Evolutionary conservation across 1,284 basidiomycete species (phyloP).

Genomic region (Sanguinoderma infundibulare): DNA sequence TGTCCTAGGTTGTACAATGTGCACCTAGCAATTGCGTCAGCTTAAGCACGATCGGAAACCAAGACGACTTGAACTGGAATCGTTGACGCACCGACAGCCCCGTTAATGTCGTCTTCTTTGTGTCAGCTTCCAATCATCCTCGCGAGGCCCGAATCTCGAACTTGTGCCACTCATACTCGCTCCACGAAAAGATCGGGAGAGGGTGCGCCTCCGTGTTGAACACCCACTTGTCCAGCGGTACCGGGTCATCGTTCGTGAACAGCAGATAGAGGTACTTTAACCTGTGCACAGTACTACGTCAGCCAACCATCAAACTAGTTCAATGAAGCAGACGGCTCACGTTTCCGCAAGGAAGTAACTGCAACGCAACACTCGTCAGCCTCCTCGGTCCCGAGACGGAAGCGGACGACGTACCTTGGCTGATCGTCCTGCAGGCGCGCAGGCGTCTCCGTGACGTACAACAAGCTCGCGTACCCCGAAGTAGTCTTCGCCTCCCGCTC

Average conservation of each 20-base stretch:
- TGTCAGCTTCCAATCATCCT: neutral
- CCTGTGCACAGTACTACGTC: slow-evolving; percentile 35
- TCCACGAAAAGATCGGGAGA: slow-evolving; percentile 73
- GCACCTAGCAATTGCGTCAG: neutral
- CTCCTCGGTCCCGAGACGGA: neutral
- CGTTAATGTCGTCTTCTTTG: neutral
- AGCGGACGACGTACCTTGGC: slow-evolving; percentile 56
- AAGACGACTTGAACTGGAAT: neutral
- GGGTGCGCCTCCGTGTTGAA: slow-evolving; percentile 88
- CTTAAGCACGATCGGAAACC: neutral
- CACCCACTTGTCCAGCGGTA: slow-evolving; percentile 76
- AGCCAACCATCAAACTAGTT: neutral
- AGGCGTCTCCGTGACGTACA: slow-evolving; percentile 46
- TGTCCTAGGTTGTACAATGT: neutral
- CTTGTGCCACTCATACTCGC: slow-evolving; percentile 34
- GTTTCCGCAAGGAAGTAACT: slow-evolving; percentile 78
- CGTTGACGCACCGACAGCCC: neutral
- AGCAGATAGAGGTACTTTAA: slow-evolving; percentile 72
- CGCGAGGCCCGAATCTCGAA: slow-evolving; percentile 19
- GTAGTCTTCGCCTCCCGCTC: slow-evolving; percentile 58
- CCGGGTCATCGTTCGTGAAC: slow-evolving; percentile 56
- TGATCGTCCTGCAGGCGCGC: slow-evolving; percentile 53
- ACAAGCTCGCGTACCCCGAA: slow-evolving; percentile 61
- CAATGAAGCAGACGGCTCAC: slow-evolving; percentile 27
- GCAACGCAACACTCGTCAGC: neutral